Evolutionary conservation across 768 basidiomycete species (phyloP), one percentile per base, ranked within the genome.

Genomic region (Atractiella rhizophila): DNA sequence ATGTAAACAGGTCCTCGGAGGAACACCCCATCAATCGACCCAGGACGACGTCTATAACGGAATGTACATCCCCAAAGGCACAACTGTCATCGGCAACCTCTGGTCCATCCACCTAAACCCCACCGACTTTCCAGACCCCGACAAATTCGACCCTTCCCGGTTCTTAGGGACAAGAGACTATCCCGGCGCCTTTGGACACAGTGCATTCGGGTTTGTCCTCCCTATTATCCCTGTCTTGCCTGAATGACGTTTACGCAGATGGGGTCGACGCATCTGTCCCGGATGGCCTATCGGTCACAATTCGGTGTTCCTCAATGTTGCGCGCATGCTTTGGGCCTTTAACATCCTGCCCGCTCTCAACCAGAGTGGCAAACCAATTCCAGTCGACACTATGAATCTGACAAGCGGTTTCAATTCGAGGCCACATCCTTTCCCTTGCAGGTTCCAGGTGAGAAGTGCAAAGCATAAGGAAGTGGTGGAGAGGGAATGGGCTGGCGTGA

Each of bases 321-420:
- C 50, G 4, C 39, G 49, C 24, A 43, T 47, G 7, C 42, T 53
- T 16, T 53, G 51, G 51, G 45, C 33, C 11, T 51, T 51, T 36
- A 42, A 44, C 25, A 30, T 53, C 29, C 15, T 18, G 16, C 30
- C 32, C 19, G 46, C 47, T 13, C 31, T 27, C 16, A 48, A 51
- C 38, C 23, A 35, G 7, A 3, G 5, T 1, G 49, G 49, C 6
- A 43, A 42, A 4, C 28, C 40, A 24, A 42, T 50, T 18, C 42
- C 40, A 7, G 47, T 51, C 26, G 49, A 51, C 38, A 47, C 46
- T 24, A 24, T 45, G 30, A 32, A 29, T 6, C 48, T 48, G 28
- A 39, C 42, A 13, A 39, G 45, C 8, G 49, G 49, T 13, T 45
- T 46, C 29, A 37, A 36, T 28, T 33, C 36, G 26, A 31, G 31